Conservation (phyloP, 192 early-diverging fungal genomes). For the Kickxella alabastrina region DNA sequence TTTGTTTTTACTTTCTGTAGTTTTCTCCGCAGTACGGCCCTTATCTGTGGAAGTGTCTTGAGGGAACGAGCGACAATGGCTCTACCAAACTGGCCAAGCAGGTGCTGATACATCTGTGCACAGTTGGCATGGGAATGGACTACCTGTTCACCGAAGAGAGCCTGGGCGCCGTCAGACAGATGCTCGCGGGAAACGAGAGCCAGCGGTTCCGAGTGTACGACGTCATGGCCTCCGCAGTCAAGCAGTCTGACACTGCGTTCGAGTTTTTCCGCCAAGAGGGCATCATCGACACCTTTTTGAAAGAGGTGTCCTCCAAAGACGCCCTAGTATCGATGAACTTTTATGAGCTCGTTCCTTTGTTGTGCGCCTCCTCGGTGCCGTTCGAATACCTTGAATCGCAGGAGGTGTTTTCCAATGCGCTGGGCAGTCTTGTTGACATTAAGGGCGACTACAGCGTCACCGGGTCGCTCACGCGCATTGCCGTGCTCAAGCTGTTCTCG, state of each 20-base stretch:
- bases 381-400: slow-evolving; percentile 23
- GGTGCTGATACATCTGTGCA: slow-evolving; percentile 27
- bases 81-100: slow-evolving; percentile 27
- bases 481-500: slow-evolving; percentile 40
- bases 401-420: slow-evolving; percentile 23
- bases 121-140: slow-evolving; percentile 22
- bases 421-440: slow-evolving; percentile 10
- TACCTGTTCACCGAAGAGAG: slow-evolving; percentile 28
- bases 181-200: slow-evolving; percentile 27
- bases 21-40: slow-evolving; percentile 42
- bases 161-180: slow-evolving; percentile 6
- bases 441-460: slow-evolving; percentile 14
- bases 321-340: slow-evolving; percentile 38
- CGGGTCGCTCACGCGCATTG: slow-evolving; percentile 19
- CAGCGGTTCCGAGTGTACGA: slow-evolving; percentile 50
- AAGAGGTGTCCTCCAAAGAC: slow-evolving; percentile 27
- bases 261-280: slow-evolving; percentile 34
- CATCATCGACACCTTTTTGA: slow-evolving; percentile 22
- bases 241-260: slow-evolving; percentile 16
- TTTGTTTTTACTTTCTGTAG: slow-evolving; percentile 13
- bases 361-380: slow-evolving; percentile 17
- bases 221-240: slow-evolving; percentile 22
- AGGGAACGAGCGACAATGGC: slow-evolving; percentile 32
- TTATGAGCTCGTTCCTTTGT: slow-evolving; percentile 29
- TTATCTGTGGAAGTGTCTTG: slow-evolving; percentile 41